Conservation (phyloP, 805 yeast genomes). For the Saturnispora zaruensis region DNA sequence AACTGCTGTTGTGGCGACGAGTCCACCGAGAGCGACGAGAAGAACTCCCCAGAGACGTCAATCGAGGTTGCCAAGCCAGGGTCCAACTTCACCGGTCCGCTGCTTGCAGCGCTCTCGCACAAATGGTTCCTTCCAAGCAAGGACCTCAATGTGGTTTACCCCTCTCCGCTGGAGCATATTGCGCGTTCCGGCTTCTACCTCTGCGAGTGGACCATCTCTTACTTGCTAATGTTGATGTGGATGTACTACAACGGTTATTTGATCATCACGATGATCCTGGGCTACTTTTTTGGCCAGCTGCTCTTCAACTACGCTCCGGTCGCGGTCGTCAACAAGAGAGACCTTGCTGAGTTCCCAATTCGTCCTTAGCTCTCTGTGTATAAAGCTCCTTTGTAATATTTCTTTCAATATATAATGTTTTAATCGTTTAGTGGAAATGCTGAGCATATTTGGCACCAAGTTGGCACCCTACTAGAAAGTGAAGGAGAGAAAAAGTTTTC, state of each 20-base stretch:
- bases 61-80: conserved; percentile 5
- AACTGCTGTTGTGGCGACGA: conserved; percentile 6
- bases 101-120: conserved; percentile 21
- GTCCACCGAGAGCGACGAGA: neutral
- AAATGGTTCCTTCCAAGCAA: conserved; percentile 20
- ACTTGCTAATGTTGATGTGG: conserved; percentile 60
- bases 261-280: conserved; percentile 52
- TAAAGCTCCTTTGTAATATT: neutral
- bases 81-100: conserved; percentile 19
- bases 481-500: neutral
- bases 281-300: conserved; percentile 51
- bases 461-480: neutral
- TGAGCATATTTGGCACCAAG: neutral
- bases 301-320: conserved; percentile 32
- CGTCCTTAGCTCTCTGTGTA: conserved; percentile 1
- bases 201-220: conserved; percentile 55
- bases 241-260: conserved; percentile 71
- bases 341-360: conserved; percentile 7
- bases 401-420: neutral
- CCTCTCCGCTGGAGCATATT: conserved; percentile 42
- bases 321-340: conserved; percentile 9
- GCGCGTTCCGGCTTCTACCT: conserved; percentile 43
- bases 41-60: neutral
- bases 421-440: neutral
- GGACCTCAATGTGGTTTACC: conserved; percentile 21